phyloP scores from a whole-genome alignment of 768 basidiomycete species.

The Lactarius deliciosus region DNA sequence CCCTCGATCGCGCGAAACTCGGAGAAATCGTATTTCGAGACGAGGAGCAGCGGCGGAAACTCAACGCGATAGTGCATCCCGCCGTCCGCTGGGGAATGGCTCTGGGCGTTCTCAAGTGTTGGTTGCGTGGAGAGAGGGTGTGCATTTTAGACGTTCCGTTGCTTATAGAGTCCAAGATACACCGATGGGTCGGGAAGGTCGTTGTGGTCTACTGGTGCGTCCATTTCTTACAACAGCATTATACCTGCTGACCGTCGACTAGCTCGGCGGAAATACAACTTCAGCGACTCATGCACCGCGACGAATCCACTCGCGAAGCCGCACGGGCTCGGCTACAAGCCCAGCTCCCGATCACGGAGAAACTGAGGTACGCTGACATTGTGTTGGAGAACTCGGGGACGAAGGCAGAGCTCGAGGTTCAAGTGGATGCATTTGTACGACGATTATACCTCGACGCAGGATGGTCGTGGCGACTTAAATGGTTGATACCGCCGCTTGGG shows the following conservation, averaged over 20 bases:
- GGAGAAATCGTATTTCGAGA: slow-evolving; percentile 86
- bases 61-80: slow-evolving; percentile 90
- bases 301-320: slow-evolving; percentile 60
- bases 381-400: slow-evolving; percentile 90
- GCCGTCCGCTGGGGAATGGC: slow-evolving; percentile 81
- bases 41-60: slow-evolving; percentile 59
- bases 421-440: slow-evolving; percentile 47
- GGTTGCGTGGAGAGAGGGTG: slow-evolving; percentile 75
- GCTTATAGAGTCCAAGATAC: slow-evolving; percentile 84
- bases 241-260: slow-evolving; percentile 6
- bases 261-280: slow-evolving; percentile 86
- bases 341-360: slow-evolving; percentile 77
- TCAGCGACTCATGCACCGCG: slow-evolving; percentile 75
- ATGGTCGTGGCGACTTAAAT: slow-evolving; percentile 60
- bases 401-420: slow-evolving; percentile 58
- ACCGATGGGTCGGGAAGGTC: slow-evolving; percentile 79
- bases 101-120: slow-evolving; percentile 61
- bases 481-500: slow-evolving; percentile 57
- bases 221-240: background rate
- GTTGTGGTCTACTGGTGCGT: slow-evolving; percentile 90
- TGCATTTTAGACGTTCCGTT: slow-evolving; percentile 91
- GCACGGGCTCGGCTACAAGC: slow-evolving; percentile 74
- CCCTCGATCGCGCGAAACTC: slow-evolving; percentile 78
- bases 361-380: slow-evolving; percentile 80
- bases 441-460: slow-evolving; percentile 48